These are phyloP conservation scores for Alternaria hordeiaustralica DNA, from an alignment of 2,329 filamentous ascomycete genomes.

Conservation along the genomic window DNA sequence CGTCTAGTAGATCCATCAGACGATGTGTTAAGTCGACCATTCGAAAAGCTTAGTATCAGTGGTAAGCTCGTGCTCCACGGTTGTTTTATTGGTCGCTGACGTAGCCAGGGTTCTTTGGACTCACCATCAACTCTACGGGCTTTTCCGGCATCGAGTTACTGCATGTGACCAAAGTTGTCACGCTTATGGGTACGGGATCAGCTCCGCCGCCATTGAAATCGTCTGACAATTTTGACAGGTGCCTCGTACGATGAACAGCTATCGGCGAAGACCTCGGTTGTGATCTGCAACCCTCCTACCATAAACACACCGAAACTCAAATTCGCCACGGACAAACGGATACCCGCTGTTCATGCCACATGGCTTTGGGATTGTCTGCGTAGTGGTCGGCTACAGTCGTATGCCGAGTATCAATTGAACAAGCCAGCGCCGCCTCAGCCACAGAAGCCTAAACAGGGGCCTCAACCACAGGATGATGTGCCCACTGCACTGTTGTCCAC, in stretches of 20 bases:
- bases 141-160: constrained; percentile 85
- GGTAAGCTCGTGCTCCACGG: constrained; percentile 43
- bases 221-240: constrained; percentile 53
- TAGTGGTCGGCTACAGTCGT: constrained; percentile 55
- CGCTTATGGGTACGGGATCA: constrained; percentile 66
- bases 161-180: constrained; percentile 79
- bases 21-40: constrained; percentile 78
- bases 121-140: constrained; percentile 80
- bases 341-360: constrained; percentile 79
- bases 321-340: constrained; percentile 74
- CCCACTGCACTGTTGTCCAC: constrained; percentile 30
- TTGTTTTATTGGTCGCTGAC: constrained; percentile 24
- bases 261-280: constrained; percentile 71
- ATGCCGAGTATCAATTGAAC: constrained; percentile 51
- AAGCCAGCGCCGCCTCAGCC: constrained; percentile 15
- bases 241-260: constrained; percentile 82
- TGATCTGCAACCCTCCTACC: constrained; percentile 71
- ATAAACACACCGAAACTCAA: constrained; percentile 77
- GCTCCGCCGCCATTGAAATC: not conserved
- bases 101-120: constrained; percentile 64
- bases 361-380: constrained; percentile 88
- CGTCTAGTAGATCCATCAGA: constrained; percentile 70
- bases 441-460: constrained; percentile 18
- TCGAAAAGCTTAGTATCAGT: constrained; percentile 71
- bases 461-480: constrained; percentile 21